phyloP scores from a whole-genome alignment of 768 basidiomycete genomes.

The Pilatotrama ljubarskyi region DNA sequence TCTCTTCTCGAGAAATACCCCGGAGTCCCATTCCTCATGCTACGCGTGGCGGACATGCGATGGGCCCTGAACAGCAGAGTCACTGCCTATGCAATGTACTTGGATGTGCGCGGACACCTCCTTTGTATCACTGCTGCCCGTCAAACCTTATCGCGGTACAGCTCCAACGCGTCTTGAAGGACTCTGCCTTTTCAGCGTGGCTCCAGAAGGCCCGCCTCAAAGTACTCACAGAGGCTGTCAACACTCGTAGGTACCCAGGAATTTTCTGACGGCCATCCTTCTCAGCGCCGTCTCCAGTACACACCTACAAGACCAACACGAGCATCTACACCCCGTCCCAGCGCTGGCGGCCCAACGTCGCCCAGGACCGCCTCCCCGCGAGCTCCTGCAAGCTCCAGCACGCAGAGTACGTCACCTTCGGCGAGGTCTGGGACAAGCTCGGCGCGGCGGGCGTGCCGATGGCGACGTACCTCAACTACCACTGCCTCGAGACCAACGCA shows the following conservation, averaged over 20 bases:
- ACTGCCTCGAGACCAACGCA: constrained; percentile 12
- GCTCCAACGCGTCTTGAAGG: constrained; percentile 13
- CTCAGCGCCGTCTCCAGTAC: neutral
- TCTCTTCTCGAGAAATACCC: constrained; percentile 16
- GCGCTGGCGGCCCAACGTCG: constrained; percentile 12
- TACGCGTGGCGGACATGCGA: constrained; percentile 20
- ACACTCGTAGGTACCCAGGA: constrained; percentile 2
- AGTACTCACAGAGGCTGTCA: constrained; percentile 8
- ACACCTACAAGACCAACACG: constrained; percentile 11
- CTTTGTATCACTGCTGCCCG: neutral
- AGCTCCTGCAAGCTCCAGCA: constrained; percentile 16
- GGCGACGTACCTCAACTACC: constrained; percentile 10
- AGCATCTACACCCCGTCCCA: constrained; percentile 13
- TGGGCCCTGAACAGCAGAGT: constrained; percentile 14
- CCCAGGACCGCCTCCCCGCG: constrained; percentile 8
- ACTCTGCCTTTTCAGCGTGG: constrained; percentile 12
- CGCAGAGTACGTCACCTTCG: constrained; percentile 8
- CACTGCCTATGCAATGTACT: constrained; percentile 17
- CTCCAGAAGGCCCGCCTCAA: constrained; percentile 4
- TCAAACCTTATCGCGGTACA: neutral
- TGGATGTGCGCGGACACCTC: constrained; percentile 10
- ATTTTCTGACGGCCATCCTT: neutral
- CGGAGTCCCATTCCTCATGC: constrained; percentile 12
- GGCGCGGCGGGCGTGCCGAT: neutral
- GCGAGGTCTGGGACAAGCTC: neutral